Evolutionary conservation across 108 stramenopile species (phyloP).

Genomic region (Chaetoceros tenuissimus): DNA sequence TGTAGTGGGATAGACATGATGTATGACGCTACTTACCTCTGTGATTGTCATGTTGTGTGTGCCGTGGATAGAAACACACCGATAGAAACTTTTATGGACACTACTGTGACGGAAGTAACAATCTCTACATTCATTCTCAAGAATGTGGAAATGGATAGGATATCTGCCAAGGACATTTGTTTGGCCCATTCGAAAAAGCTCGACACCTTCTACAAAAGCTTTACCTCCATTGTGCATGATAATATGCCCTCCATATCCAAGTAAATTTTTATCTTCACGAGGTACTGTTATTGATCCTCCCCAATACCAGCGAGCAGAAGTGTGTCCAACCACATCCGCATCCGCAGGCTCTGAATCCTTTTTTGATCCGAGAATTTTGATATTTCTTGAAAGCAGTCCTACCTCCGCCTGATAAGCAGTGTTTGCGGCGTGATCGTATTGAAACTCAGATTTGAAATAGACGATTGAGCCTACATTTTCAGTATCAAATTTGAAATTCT

Average conservation of each 20-base stretch:
- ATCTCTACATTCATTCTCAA: conserved; percentile 17
- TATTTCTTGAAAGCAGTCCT: conserved; percentile 32
- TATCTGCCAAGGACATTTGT: conserved; percentile 44
- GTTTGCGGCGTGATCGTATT: conserved; percentile 26
- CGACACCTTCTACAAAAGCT: conserved; percentile 26
- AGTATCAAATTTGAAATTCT: background rate
- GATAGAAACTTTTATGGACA: conserved; percentile 30
- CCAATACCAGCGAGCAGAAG: background rate
- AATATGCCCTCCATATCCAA: conserved; percentile 45
- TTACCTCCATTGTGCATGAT: conserved; percentile 17
- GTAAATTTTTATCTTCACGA: conserved; percentile 17
- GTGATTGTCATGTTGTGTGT: conserved; percentile 14
- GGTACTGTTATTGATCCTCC: conserved; percentile 5
- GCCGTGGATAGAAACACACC: conserved; percentile 44
- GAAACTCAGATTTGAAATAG: conserved; percentile 10
- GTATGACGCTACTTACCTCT: too few relatives aligned
- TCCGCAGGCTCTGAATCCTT: conserved; percentile 35
- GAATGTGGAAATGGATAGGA: conserved; percentile 35
- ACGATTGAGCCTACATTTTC: conserved; percentile 18
- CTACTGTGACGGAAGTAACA: conserved; percentile 32
- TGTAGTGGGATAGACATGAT: background rate
- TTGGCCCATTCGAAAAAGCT: conserved; percentile 43
- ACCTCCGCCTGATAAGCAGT: conserved; percentile 43
- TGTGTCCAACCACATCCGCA: conserved; percentile 1
- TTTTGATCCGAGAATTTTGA: conserved; percentile 31